Evolutionary conservation across 2,329 filamentous ascomycete species (phyloP).

Genomic region (Macroventuria anomochaeta): DNA sequence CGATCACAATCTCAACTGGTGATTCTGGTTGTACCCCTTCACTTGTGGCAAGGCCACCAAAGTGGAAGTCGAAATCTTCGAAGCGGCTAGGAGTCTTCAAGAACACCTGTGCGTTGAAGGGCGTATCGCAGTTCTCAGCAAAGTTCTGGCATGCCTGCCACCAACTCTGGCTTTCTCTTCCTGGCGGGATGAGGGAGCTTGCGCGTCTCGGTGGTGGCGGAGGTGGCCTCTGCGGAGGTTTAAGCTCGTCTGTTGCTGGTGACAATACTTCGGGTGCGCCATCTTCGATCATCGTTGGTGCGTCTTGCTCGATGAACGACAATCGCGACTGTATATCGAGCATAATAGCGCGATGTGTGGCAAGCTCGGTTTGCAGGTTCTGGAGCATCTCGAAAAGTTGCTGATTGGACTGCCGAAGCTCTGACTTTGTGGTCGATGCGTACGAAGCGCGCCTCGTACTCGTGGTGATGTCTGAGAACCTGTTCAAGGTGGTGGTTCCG

Average conservation of each 20-base stretch:
- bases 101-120: slow-evolving; percentile 36
- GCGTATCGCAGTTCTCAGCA: slow-evolving; percentile 33
- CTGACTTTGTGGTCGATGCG: slow-evolving; percentile 34
- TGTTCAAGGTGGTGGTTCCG: slow-evolving; percentile 10
- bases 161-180: slow-evolving; percentile 21
- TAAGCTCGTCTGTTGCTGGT: slow-evolving; percentile 16
- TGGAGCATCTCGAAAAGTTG: slow-evolving; percentile 39
- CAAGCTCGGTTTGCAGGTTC: slow-evolving; percentile 37
- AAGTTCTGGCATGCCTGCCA: slow-evolving; percentile 41
- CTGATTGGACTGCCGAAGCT: slow-evolving; percentile 34
- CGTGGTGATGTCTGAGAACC: slow-evolving; percentile 10
- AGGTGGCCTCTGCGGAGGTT: slow-evolving; percentile 15
- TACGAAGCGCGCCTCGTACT: slow-evolving; percentile 32
- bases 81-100: slow-evolving; percentile 33
- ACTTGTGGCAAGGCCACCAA: slow-evolving; percentile 20
- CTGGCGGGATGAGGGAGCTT: slow-evolving; percentile 4
- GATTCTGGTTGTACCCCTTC: slow-evolving; percentile 15
- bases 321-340: slow-evolving; percentile 39
- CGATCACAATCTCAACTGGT: slow-evolving; percentile 21
- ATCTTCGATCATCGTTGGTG: slow-evolving; percentile 15
- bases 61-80: slow-evolving; percentile 39
- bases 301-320: slow-evolving; percentile 35
- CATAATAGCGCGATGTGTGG: slow-evolving; percentile 34
- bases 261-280: slow-evolving; percentile 15
- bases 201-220: slow-evolving; percentile 7